Evolutionary conservation across 1,284 basidiomycete genomes (phyloP).

Genomic region (Porogramme epimiltina): DNA sequence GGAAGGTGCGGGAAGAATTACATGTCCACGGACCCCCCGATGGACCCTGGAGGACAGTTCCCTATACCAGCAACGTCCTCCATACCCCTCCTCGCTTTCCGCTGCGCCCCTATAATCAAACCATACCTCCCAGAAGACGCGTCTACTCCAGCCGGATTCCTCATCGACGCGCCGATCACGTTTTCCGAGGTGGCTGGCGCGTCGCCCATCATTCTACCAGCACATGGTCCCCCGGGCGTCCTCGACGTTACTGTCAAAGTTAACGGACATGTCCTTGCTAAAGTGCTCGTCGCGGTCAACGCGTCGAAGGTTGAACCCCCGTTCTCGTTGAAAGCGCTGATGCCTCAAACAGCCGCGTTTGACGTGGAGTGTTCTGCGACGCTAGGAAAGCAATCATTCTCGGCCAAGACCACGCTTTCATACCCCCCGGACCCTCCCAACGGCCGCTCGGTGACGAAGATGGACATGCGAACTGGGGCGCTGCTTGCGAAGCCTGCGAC

Average conservation of each 20-base stretch:
- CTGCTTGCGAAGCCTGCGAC: constrained; percentile 57
- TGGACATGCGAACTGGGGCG: constrained; percentile 70
- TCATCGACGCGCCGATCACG: constrained; percentile 63
- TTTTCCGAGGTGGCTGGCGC: constrained; percentile 50
- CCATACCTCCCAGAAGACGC: constrained; percentile 66
- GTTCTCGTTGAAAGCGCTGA: constrained; percentile 49
- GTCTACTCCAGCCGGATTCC: constrained; percentile 39
- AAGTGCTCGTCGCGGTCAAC: constrained; percentile 53
- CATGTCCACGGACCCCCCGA: constrained; percentile 48
- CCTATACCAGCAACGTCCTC: constrained; percentile 47
- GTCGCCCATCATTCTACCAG: constrained; percentile 42
- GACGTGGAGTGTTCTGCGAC: constrained; percentile 54
- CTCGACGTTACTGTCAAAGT: constrained; percentile 45
- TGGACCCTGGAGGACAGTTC: constrained; percentile 65
- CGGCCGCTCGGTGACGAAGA: constrained; percentile 60
- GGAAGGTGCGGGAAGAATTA: constrained; percentile 71
- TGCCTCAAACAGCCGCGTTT: constrained; percentile 48
- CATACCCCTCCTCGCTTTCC: constrained; percentile 62
- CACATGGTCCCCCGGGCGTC: constrained; percentile 23
- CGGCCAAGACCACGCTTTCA: constrained; percentile 45
- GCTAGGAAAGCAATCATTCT: constrained; percentile 45
- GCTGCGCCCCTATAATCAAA: constrained; percentile 66
- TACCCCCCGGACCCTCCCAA: constrained; percentile 57
- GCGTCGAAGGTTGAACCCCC: constrained; percentile 49
- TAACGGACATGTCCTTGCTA: constrained; percentile 41